A percentile compares a stretch with the other conserved stretches of the same genome.
These are phyloP conservation scores for Onygenales sp. DNA, from an alignment of 2,329 filamentous ascomycete genomes.

Conservation along the genomic window DNA sequence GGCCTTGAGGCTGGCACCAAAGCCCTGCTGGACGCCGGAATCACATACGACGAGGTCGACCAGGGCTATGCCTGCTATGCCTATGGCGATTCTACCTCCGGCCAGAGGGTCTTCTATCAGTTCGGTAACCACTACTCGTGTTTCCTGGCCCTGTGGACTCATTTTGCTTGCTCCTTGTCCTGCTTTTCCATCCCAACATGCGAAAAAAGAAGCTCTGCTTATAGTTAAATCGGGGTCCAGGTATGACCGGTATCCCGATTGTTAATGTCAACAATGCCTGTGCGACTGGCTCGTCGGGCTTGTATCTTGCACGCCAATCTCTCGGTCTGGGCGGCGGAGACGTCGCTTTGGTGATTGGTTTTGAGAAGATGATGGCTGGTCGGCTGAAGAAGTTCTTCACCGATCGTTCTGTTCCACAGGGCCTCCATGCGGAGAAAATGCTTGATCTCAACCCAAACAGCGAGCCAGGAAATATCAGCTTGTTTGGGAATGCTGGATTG, in stretches of 20 bases:
- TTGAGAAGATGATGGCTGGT: conserved; percentile 18
- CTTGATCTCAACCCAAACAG: conserved; percentile 11
- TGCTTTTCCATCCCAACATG: background rate
- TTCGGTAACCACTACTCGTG: conserved; percentile 8
- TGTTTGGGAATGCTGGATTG: conserved; percentile 14
- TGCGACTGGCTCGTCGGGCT: conserved; percentile 14
- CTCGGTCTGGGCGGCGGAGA: conserved; percentile 13
- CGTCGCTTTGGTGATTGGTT: conserved; percentile 17
- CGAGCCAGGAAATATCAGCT: conserved; percentile 11
- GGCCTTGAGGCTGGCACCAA: conserved; percentile 20
- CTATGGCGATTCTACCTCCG: conserved; percentile 16
- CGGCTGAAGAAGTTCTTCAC: conserved; percentile 9
- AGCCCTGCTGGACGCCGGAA: conserved; percentile 16
- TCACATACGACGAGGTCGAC: conserved; percentile 18
- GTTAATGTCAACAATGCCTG: conserved; percentile 19
- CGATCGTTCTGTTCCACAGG: conserved; percentile 11
- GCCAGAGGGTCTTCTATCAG: conserved; percentile 18
- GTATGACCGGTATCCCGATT: conserved; percentile 18
- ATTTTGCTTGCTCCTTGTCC: background rate
- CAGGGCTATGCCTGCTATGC: conserved; percentile 14
- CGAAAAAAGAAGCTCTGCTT: background rate
- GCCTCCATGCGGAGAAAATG: conserved; percentile 8
- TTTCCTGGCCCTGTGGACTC: background rate
- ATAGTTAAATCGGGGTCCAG: background rate
- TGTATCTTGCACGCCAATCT: conserved; percentile 14